A percentile compares a stretch with the other conserved stretches of the same genome.
Evolutionary conservation across 768 basidiomycete genomes (phyloP).

Genomic region (Asterophora lycoperdoides): DNA sequence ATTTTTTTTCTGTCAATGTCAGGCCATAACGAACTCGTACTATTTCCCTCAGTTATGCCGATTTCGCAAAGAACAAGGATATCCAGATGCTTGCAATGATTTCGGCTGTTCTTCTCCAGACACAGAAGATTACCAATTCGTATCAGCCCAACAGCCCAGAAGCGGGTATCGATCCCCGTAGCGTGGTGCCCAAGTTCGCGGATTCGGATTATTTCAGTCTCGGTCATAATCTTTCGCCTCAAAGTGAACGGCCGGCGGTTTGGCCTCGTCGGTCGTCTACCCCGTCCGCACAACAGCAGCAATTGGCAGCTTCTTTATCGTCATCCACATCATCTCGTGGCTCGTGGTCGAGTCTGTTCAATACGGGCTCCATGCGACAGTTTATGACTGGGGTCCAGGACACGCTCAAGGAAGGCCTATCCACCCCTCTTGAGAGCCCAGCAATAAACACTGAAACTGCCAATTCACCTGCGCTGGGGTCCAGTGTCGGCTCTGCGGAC

Average conservation of each 20-base stretch:
- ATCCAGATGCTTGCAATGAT: slow-evolving; percentile 82
- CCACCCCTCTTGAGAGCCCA: slow-evolving; percentile 43
- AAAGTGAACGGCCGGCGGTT: slow-evolving; percentile 34
- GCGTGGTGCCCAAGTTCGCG: slow-evolving; percentile 10
- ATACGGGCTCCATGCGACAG: slow-evolving; percentile 60
- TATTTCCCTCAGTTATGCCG: slow-evolving; percentile 30
- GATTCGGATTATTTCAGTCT: slow-evolving; percentile 60
- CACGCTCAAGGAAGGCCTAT: slow-evolving; percentile 28
- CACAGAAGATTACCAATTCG: slow-evolving; percentile 21
- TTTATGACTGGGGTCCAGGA: slow-evolving; percentile 64
- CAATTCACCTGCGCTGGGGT: slow-evolving; percentile 6
- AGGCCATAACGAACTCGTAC: background rate
- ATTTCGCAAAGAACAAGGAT: slow-evolving; percentile 51
- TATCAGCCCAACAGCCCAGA: slow-evolving; percentile 11
- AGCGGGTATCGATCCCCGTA: background rate
- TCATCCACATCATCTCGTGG: slow-evolving; percentile 64
- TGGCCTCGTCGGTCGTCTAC: slow-evolving; percentile 52
- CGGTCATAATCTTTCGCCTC: slow-evolving; percentile 33
- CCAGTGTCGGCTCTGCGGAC: background rate
- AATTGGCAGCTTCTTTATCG: slow-evolving; percentile 36
- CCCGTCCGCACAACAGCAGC: slow-evolving; percentile 30
- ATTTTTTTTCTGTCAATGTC: background rate
- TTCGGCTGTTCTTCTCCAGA: slow-evolving; percentile 61
- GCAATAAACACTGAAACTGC: slow-evolving; percentile 29
- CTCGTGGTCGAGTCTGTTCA: slow-evolving; percentile 80